Evolutionary conservation across 306 rosid species (phyloP), one percentile per base, ranked within the genome.

Genomic region (Boehmeria nivea): DNA sequence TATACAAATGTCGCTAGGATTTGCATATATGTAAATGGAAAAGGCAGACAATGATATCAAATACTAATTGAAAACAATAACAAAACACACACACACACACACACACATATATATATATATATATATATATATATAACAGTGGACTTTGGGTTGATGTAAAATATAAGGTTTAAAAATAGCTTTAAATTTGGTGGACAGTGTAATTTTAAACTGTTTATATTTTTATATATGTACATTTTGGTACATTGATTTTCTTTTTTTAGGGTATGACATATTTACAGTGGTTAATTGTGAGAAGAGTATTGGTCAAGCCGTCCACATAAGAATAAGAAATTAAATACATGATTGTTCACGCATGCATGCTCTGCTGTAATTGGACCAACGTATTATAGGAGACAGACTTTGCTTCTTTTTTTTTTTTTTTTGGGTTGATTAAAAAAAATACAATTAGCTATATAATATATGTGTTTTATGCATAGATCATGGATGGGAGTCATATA

Each of bases 231-330:
- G 33, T 8, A 6, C 13, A 26, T 24, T 21, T 1, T 14, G 3
- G 15, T 12, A 24, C 15, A 10, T 48, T 18, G 8, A 4, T 20
- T 47, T 9, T 20, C 8, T 22, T 47, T 21, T 22, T 6, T 10
- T 24, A 48, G 12, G 17, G n/a, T n/a, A n/a, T 40, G 45, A 40
- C 17, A n/a, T 40, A 5, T 3, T 40, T 1, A 11, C 10, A 40
- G 2, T 40, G n/a, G 12, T 40, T 40, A 10, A 11, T 40, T 40
- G 4, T 40, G n/a, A 11, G 10, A 40, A 8, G 4, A 6, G 61
- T 38, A 45, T 22, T 56, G 67, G 62, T 60, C 57, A 52, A 68
- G 66, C 50, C 61, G 46, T 68, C 48, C 40, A 43, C 31, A 38
- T 13, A 43, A 67, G n/a, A 12, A 16, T 23, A 48, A 17, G 42